Base-by-base conservation (phyloP, 1,284 basidiomycete genomes). In the Leccinum fallax region DNA sequence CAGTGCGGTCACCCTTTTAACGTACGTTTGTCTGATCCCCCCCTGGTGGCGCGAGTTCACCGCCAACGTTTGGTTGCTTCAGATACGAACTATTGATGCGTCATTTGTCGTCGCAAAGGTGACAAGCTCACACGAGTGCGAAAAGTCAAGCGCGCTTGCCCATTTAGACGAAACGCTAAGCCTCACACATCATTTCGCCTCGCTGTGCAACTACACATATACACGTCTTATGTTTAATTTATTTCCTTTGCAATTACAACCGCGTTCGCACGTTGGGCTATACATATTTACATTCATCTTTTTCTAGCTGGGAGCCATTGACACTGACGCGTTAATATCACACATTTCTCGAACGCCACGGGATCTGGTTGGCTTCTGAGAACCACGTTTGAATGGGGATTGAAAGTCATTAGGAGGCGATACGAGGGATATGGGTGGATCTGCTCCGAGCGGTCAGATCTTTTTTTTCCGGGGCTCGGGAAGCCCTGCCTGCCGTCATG, bases 1-100 rank as follows among this genome's bases (percentile, higher is more conserved):
- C 73, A 94, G 91, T 69, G 95, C 94, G 2, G 91, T 97, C 65
- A 97, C 95, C 34, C 91, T 97, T 85, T 79, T 97, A 74, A 94
- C 95, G 92, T 97, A 80, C 78, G 94, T 26, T 89, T 19, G 43
- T 57, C 56, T 55, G 59, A 53, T 65, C 24, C 48, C 9, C 48
- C 48, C 11, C 19, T 46, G 52, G 2, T 43, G 46, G 30, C 43
- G 30, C 43, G 30, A 34, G 32, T 19, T 61, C 48, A 57, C 21
- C 9, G 40, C 34, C 62, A 26, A 46, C 51, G 21, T 30, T 30
- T 30, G 51, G 28, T 54, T 51, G 58, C 30, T 58, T 7, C 66
- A 88, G 86, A 67, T 88, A 89, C 68, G 87, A 90, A 74, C 70
- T 89, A 66, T 75, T 90, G 66, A 88, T 90, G 84, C 84, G 86